These are phyloP conservation scores for Casaregolazyma suthepensis DNA, from an alignment of 1,139 yeast genomes.

Conservation along the genomic window DNA sequence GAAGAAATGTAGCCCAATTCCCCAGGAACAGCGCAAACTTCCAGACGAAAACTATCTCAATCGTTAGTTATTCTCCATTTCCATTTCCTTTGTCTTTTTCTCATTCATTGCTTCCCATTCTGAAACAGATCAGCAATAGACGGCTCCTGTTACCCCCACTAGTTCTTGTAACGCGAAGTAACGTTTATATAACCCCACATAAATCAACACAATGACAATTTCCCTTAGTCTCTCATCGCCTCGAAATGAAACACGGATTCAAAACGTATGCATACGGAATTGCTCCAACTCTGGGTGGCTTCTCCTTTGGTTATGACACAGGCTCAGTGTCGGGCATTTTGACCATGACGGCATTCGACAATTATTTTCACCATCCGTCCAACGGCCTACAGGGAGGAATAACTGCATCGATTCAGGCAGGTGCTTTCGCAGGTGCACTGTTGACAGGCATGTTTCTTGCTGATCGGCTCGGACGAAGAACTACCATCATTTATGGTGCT, in stretches of 20 bases:
- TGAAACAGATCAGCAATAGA: neutral
- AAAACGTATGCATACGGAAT: constrained; percentile 11
- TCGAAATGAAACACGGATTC: neutral
- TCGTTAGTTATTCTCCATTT: no score
- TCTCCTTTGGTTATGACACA: constrained; percentile 93
- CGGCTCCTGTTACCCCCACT: neutral
- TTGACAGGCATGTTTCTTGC: constrained; percentile 43
- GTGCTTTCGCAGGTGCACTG: constrained; percentile 56
- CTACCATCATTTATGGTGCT: constrained; percentile 73
- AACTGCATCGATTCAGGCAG: constrained; percentile 89
- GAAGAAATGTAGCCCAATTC: no score
- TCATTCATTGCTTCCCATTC: neutral
- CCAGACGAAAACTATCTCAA: no score
- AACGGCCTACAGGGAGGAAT: constrained; percentile 70
- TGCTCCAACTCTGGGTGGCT: constrained; percentile 50
- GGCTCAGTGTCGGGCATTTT: constrained; percentile 85
- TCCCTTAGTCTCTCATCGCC: neutral
- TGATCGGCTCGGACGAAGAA: constrained; percentile 71
- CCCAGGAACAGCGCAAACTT: no score
- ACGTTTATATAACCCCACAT: neutral
- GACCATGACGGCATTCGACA: constrained; percentile 55
- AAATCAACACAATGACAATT: no score
- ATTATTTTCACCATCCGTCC: constrained; percentile 31
- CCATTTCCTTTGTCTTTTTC: neutral
- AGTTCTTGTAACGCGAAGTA: neutral